phyloP scores from a whole-genome alignment of 495 filamentous ascomycete genomes.

The Penicillium robsamsonii region DNA sequence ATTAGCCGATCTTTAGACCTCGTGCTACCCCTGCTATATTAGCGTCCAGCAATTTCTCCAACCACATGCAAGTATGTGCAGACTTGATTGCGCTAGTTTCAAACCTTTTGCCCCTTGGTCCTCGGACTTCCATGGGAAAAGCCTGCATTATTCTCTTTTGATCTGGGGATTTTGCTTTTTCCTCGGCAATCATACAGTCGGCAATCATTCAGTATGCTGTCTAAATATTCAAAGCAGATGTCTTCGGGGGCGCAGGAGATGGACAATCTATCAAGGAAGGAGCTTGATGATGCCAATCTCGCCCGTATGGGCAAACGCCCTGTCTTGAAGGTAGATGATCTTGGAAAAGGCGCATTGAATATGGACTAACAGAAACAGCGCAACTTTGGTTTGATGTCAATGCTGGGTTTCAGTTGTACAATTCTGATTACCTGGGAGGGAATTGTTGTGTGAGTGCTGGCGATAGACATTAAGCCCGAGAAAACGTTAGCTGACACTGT shows the following conservation, averaged over 20 bases:
- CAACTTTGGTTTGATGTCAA: slow-evolving; percentile 50
- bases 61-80: slow-evolving; percentile 5
- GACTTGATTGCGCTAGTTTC: slow-evolving; percentile 1
- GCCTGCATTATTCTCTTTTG: not conserved
- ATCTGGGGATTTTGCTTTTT: not conserved
- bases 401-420: slow-evolving; percentile 51
- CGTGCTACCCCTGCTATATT: not conserved
- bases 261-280: slow-evolving; percentile 19
- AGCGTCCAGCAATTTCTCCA: not conserved
- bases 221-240: slow-evolving; percentile 17
- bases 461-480: not conserved
- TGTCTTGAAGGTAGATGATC: slow-evolving; percentile 38
- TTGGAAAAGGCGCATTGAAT: slow-evolving; percentile 16
- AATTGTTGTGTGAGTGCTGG: slow-evolving; percentile 32
- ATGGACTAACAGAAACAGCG: slow-evolving; percentile 26
- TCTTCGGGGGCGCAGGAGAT: slow-evolving; percentile 15
- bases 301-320: slow-evolving; percentile 52
- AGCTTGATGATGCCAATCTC: slow-evolving; percentile 40
- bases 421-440: slow-evolving; percentile 53
- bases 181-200: not conserved
- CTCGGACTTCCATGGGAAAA: not conserved
- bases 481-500: not conserved
- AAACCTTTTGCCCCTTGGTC: not conserved
- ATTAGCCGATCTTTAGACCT: not conserved
- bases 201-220: slow-evolving; percentile 13